A percentile compares a stretch with the other conserved stretches of the same genome.
These are phyloP conservation scores for Plantago coronopus DNA, from an alignment of 305 asterid genomes.

Conservation along the genomic window DNA sequence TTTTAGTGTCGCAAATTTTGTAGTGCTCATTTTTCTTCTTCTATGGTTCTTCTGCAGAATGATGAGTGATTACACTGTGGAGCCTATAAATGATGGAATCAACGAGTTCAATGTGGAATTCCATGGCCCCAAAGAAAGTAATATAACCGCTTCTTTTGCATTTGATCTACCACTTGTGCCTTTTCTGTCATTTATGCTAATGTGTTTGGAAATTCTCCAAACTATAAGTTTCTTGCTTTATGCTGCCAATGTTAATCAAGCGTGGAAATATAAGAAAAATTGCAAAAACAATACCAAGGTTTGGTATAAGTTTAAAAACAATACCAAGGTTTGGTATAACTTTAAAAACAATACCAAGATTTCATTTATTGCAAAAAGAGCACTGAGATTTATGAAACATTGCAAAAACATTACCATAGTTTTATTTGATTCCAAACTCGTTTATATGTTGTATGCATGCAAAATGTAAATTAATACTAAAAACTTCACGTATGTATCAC, in stretches of 20 bases:
- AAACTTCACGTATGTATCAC: no score
- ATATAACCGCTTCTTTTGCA: constrained; percentile 14
- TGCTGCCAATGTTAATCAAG: not conserved
- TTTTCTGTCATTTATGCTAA: not conserved
- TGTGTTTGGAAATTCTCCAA: not conserved
- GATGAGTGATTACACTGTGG: constrained; percentile 92
- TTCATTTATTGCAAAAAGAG: no score
- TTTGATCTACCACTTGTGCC: constrained; percentile 5
- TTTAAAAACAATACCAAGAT: no score
- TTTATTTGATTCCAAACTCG: no score
- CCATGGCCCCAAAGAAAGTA: constrained; percentile 98
- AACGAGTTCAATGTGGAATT: constrained; percentile 81
- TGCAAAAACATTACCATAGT: no score
- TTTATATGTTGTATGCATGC: no score
- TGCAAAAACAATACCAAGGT: no score
- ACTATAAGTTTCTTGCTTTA: not conserved
- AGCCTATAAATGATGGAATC: constrained; percentile 77
- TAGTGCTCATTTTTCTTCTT: not conserved
- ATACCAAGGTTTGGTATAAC: no score
- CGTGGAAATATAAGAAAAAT: no score
- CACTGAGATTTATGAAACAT: no score
- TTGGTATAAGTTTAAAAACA: no score
- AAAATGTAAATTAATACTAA: no score
- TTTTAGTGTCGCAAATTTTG: not conserved
- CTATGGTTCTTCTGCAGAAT: constrained; percentile 47